Percentiles rank a stretch among this genome's conserved stretches.
Evolutionary conservation across 495 filamentous ascomycete genomes (phyloP).

Genomic region (Thermothielavioides terrestris): DNA sequence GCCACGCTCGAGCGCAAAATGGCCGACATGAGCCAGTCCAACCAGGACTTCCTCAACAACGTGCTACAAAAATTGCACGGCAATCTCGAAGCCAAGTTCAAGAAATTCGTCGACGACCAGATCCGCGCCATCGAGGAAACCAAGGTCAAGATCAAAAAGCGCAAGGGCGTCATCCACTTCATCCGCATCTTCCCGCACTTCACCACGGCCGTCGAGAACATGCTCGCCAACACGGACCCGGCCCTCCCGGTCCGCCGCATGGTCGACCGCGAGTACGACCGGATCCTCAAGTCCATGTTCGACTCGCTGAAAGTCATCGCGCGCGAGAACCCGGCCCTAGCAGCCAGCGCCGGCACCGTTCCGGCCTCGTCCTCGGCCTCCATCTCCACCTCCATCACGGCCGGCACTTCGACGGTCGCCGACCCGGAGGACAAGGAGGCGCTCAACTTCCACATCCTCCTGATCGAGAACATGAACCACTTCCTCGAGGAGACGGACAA

Average conservation of each 20-base stretch:
- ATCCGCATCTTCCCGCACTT: constrained; percentile 89
- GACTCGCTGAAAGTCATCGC: constrained; percentile 93
- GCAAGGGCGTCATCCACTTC: constrained; percentile 90
- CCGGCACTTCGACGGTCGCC: constrained; percentile 24
- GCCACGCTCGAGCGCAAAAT: constrained; percentile 71
- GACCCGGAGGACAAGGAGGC: constrained; percentile 88
- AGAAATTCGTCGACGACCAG: constrained; percentile 87
- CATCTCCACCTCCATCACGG: not conserved
- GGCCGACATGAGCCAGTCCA: constrained; percentile 69
- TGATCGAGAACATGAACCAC: constrained; percentile 99
- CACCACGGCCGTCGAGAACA: constrained; percentile 68
- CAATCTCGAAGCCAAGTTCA: constrained; percentile 66
- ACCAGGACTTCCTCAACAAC: constrained; percentile 82
- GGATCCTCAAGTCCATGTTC: constrained; percentile 93
- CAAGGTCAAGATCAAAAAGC: constrained; percentile 98
- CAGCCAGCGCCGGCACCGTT: constrained; percentile 3
- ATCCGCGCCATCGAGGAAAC: constrained; percentile 94
- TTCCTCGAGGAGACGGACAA: constrained; percentile 81
- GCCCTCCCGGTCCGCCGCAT: constrained; percentile 59
- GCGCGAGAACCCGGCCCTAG: constrained; percentile 71
- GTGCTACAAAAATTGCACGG: constrained; percentile 71
- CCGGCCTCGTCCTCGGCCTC: not conserved
- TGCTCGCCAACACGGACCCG: constrained; percentile 53
- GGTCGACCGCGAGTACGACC: constrained; percentile 79
- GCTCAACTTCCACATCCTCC: constrained; percentile 89